Conservation (phyloP, 2,329 filamentous ascomycete species). For the Hyphodiscus sp. region DNA sequence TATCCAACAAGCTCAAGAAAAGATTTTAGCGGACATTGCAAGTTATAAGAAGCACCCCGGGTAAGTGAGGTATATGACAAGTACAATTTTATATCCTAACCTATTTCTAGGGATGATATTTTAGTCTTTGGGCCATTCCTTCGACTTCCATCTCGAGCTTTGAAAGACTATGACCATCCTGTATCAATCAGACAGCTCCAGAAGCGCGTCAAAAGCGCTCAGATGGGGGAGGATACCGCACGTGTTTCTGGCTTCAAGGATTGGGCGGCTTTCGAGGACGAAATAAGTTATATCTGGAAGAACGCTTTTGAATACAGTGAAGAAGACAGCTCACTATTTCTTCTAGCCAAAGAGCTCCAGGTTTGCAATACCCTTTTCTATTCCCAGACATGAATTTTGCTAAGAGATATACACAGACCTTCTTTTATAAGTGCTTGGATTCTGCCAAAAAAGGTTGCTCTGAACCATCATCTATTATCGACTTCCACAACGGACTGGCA, state of each 20-base stretch:
- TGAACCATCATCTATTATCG: slow-evolving; percentile 61
- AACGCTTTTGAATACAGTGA: slow-evolving; percentile 90
- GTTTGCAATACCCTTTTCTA: slow-evolving; percentile 38
- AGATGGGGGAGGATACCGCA: slow-evolving; percentile 57
- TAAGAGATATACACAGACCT: slow-evolving; percentile 42
- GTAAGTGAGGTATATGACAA: slow-evolving; percentile 36
- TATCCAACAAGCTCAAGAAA: slow-evolving; percentile 82
- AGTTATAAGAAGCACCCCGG: slow-evolving; percentile 57
- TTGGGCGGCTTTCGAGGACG: slow-evolving; percentile 77
- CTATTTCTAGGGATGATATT: slow-evolving; percentile 52
- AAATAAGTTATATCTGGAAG: slow-evolving; percentile 73
- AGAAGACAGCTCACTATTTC: slow-evolving; percentile 78
- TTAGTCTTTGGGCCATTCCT: slow-evolving; percentile 68
- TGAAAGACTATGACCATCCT: slow-evolving; percentile 79
- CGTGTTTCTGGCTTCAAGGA: slow-evolving; percentile 65
- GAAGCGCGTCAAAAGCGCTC: slow-evolving; percentile 67
- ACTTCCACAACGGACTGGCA: no score
- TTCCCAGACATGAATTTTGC: not conserved
- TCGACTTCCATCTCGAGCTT: slow-evolving; percentile 62
- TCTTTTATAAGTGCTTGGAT: slow-evolving; percentile 61
- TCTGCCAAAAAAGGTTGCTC: slow-evolving; percentile 66
- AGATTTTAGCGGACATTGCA: slow-evolving; percentile 71
- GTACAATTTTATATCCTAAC: not conserved
- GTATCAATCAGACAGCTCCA: slow-evolving; percentile 71
- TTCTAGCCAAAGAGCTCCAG: slow-evolving; percentile 72